Evolutionary conservation across 495 filamentous ascomycete species (phyloP).

Genomic region (Tuber umbilicatum): DNA sequence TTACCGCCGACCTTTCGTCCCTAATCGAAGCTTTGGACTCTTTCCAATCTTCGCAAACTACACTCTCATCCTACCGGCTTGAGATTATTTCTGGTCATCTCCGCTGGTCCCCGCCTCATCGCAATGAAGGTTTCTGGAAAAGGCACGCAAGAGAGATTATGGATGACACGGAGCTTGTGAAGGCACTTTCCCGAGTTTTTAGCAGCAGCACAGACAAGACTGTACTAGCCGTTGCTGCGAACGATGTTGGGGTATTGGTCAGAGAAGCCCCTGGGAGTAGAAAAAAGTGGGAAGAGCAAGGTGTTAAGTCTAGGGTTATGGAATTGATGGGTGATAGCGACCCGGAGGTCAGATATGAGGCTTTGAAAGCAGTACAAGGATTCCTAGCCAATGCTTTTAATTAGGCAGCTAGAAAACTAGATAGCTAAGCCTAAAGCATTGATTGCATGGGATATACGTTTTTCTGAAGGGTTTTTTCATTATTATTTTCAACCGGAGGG

Average conservation of each 20-base stretch:
- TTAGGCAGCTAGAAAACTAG: neutral
- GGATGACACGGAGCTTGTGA: conserved; percentile 76
- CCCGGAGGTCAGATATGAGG: conserved; percentile 91
- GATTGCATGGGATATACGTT: neutral
- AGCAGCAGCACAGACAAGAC: conserved; percentile 64
- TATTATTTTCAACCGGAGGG: neutral
- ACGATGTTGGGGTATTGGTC: conserved; percentile 83
- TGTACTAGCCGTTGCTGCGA: conserved; percentile 91
- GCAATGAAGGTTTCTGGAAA: conserved; percentile 82
- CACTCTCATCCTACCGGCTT: conserved; percentile 88
- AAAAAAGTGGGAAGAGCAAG: conserved; percentile 75
- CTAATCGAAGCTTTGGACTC: conserved; percentile 77
- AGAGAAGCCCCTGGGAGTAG: conserved; percentile 85
- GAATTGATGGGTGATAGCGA: conserved; percentile 87
- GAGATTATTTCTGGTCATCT: conserved; percentile 85
- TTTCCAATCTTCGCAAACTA: conserved; percentile 93
- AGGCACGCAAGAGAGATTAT: conserved; percentile 92
- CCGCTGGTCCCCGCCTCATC: conserved; percentile 92
- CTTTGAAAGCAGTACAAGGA: conserved; percentile 66
- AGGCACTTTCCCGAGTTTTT: conserved; percentile 68
- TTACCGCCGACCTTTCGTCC: conserved; percentile 72
- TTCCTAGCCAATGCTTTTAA: conserved; percentile 42
- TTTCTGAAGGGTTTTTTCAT: neutral
- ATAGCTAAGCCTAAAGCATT: neutral
- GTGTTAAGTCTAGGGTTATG: conserved; percentile 88